Evolutionary conservation across 2,329 filamentous ascomycete species (phyloP).

Genomic region (Metarhizium brunneum): DNA sequence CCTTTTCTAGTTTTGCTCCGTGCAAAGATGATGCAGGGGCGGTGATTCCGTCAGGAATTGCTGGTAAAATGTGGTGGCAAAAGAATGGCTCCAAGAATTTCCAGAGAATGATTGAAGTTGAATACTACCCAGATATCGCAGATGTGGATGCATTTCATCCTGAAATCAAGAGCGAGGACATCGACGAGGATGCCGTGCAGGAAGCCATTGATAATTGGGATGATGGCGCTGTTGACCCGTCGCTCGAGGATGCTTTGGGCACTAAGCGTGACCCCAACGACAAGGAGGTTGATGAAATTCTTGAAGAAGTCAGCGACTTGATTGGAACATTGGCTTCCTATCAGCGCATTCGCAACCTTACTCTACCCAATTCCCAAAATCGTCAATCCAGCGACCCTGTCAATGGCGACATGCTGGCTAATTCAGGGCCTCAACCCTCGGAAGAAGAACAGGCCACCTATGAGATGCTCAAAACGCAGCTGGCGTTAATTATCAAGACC

Average conservation of each 20-base stretch:
- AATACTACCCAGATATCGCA: slow-evolving; percentile 32
- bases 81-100: slow-evolving; percentile 57
- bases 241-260: slow-evolving; percentile 42
- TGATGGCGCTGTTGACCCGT: slow-evolving; percentile 47
- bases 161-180: slow-evolving; percentile 23
- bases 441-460: slow-evolving; percentile 55
- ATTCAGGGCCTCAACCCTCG: slow-evolving; percentile 58
- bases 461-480: slow-evolving; percentile 63
- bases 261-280: slow-evolving; percentile 49
- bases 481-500: slow-evolving; percentile 62
- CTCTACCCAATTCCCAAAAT: slow-evolving; percentile 54
- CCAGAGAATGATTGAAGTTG: slow-evolving; percentile 51
- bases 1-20: slow-evolving; percentile 73
- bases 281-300: slow-evolving; percentile 59
- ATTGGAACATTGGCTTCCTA: slow-evolving; percentile 70
- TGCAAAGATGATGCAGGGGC: slow-evolving; percentile 64
- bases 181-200: slow-evolving; percentile 44
- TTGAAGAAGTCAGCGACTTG: slow-evolving; percentile 65
- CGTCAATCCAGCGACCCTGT: slow-evolving; percentile 53
- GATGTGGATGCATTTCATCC: slow-evolving; percentile 25
- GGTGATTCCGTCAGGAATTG: slow-evolving; percentile 56
- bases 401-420: slow-evolving; percentile 57
- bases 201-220: slow-evolving; percentile 51
- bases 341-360: slow-evolving; percentile 68
- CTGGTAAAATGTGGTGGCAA: slow-evolving; percentile 70